Base-by-base conservation (phyloP, 108 stramenopile genomes). In the Nannochloropsis oceanica region DNA sequence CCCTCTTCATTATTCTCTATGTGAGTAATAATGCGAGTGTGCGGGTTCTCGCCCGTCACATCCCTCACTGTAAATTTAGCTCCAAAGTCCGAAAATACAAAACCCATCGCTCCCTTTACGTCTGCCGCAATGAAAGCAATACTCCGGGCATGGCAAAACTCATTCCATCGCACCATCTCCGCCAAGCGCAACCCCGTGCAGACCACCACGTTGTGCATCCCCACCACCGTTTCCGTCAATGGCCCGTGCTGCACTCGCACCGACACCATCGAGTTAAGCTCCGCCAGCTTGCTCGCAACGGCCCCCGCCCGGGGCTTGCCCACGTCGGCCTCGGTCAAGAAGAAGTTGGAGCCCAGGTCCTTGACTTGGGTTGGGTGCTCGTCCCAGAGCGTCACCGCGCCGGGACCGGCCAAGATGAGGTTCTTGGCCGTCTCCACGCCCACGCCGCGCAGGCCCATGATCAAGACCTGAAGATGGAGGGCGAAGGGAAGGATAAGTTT, bases 371-470 rank as follows among this genome's bases (percentile, higher is more conserved):
- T 79, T 42, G 81, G 83, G 22, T 82, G 80, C 14, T 86, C 80
- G 90, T 93, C 92, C 43, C 87, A 43, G 42, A 90, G 79, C 82
- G 86, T 90, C 27, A 92, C 89, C 44, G 79, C 79, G 8, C 87
- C 89, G n/a, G 92, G 92, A 13, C 92, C 92, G 43, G 91, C 92
- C 14, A 92, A 90, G 11, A 87, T 85, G 14, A 92, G 43, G 79
- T 92, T 91, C 85, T 92, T 91, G 44, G 91, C 91, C 18, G 84
- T 86, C 80, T 93, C 93, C 20, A 93, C 80, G 59, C 92, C 93
- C 10, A 92, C 90, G 27, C 92, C 92, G 25, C 89, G 83, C 81
- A 92, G 89, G n/a, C 92, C 92, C 24, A 92, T 91, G 79, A 93
- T 84, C 26, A 92, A 90, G 20, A 93, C 91, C 79, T 87, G 59